Evolutionary conservation across 495 filamentous ascomycete species (phyloP), one percentile per base, ranked within the genome.

Genomic region (Penicillium egyptiacum): DNA sequence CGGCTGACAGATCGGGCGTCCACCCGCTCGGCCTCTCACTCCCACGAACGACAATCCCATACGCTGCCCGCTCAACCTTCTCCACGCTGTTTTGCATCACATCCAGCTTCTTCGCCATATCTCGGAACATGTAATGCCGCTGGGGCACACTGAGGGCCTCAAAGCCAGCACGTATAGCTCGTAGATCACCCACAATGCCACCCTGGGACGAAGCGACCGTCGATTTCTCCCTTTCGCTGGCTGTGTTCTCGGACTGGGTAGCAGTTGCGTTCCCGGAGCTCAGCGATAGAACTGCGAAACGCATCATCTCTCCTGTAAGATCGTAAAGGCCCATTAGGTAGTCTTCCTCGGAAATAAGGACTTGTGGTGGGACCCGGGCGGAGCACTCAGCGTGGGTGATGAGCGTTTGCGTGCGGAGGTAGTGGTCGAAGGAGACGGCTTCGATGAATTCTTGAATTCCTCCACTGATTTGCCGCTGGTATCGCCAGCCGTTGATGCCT

Each of bases 361-460:
- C 76, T 8, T 76, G 76, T 0, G 64, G 66, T 0, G 81, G 80
- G 5, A 95, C 65, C 3, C 73, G 63, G 0, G 65, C 66, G 6
- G 33, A 64, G 0, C 89, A 84, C 55, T 88, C 82, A 0, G 79
- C 70, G 20, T 82, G 78, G 1, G 85, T 81, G 50, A 98, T 84
- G 19, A 98, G 77, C 0, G 71, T 85, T 62, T 96, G 90, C 2
- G 80, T 84, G 40, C 81, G 75, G 11, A 98, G 82, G 73, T 98
- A 98, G 74, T 97, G 88, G 54, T 87, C 81, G 74, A 98, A 96
- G 5, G 83, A 81, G 39, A 91, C 72, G 2, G 92, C 89, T 74
- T 98, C 94, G 61, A 96, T 89, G 65, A 87, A 92, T 71, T 98
- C 94, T 68, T 98, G 95, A 22, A 94, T 81, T 12, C 90, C 92